Percentiles rank a stretch among this genome's conserved stretches.
Evolutionary conservation across 768 basidiomycete species (phyloP).

Genomic region (Rhizopogon roseolus): DNA sequence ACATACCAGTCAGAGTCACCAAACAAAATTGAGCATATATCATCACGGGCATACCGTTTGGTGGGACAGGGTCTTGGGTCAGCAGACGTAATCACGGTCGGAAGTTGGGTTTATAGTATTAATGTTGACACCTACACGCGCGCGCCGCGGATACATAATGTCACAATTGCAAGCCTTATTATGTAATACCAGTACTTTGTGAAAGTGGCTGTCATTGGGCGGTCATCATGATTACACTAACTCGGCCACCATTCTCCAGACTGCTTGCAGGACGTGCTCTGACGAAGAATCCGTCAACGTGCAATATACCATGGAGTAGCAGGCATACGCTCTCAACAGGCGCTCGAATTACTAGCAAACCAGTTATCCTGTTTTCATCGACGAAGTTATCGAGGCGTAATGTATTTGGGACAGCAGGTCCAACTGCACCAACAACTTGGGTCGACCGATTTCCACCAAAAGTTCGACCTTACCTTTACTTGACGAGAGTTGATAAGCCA

Average conservation of each 20-base stretch:
- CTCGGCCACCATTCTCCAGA: neutral
- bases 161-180: no score
- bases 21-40: no score
- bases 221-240: neutral
- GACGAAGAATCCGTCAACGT: neutral
- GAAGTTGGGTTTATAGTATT: no score
- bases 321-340: neutral
- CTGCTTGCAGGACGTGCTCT: neutral
- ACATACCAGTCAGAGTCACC: no score
- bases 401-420: conserved; percentile 2
- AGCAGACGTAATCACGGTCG: no score
- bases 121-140: no score
- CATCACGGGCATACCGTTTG: no score
- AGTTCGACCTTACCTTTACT: conserved; percentile 73
- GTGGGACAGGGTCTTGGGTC: no score
- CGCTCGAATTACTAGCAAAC: neutral
- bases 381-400: conserved; percentile 8
- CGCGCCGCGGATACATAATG: no score
- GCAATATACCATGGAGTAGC: neutral
- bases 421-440: conserved; percentile 45
- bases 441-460: conserved; percentile 57
- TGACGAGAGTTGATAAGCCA: conserved; percentile 92
- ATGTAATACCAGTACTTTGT: no score
- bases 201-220: no score
- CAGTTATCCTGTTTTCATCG: neutral